phyloP scores from a whole-genome alignment of 805 yeast species.

The Wickerhamomyces sydowiorum region DNA sequence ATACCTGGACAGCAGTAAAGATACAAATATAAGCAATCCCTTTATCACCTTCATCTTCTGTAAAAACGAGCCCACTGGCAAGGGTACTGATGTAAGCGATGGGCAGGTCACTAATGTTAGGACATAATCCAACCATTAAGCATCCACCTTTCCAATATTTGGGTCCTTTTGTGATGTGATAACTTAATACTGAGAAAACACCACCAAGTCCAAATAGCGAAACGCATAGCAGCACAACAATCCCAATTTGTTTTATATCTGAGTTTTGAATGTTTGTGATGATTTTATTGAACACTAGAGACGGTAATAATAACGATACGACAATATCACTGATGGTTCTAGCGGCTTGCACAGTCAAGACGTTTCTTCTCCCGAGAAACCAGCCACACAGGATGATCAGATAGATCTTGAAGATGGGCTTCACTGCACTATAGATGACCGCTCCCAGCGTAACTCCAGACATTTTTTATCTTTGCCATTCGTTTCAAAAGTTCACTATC shows the following conservation, averaged over 20 bases:
- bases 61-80: constrained; percentile 54
- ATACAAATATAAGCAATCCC: constrained; percentile 86
- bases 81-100: constrained; percentile 71
- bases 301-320: constrained; percentile 54
- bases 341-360: constrained; percentile 51
- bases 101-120: constrained; percentile 73
- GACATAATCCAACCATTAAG: constrained; percentile 63
- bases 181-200: constrained; percentile 32
- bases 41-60: constrained; percentile 52
- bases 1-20: constrained; percentile 59
- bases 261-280: constrained; percentile 50
- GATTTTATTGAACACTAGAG: constrained; percentile 53
- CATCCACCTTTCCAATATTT: constrained; percentile 66
- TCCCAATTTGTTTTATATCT: constrained; percentile 61
- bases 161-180: constrained; percentile 36
- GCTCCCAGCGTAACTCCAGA: neutral
- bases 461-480: neutral
- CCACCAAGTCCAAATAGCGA: constrained; percentile 46
- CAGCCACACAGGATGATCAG: constrained; percentile 59
- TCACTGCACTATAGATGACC: constrained; percentile 48
- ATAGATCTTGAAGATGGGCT: constrained; percentile 67
- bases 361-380: constrained; percentile 46
- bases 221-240: constrained; percentile 44
- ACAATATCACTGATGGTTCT: constrained; percentile 56
- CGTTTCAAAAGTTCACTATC: too few relatives aligned